Evolutionary conservation across 2,329 filamentous ascomycete species (phyloP), one percentile per base, ranked within the genome.

Genomic region (Penicillium sp.): DNA sequence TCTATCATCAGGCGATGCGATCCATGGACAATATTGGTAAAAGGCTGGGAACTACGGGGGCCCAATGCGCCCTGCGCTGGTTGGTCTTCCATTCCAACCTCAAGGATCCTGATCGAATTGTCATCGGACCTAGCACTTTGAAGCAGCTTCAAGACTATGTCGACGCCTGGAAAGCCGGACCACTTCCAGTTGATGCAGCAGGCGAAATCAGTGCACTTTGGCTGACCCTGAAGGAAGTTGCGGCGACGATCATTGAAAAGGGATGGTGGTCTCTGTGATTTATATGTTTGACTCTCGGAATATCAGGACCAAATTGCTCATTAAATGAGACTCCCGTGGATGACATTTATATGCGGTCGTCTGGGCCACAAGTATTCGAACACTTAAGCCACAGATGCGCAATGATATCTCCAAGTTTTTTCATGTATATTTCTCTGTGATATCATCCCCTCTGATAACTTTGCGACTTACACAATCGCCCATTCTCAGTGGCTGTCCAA

Each of bases 191-290:
- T 4, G 5, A 35, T 1, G 43, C 30, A 19, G 44, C 26, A 26
- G 19, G 1, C 1, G 33, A 19, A 5, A 33, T 53, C 12, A 35
- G 12, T 22, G 8, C 26, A 6, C 50, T 49, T 28, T 53, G 44
- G 31, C 14, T 19, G 1, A 2, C 10, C 4, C 16, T 53, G 14
- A 38, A 48, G 19, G 28, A 7, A 9, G 10, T 33, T 31, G 28
- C 44, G 0, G 43, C 43, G 2, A 40, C 50, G 1, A 53, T 53
- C 16, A 41, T 53, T n/a, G 44, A 53, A 16, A 49, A 33, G 22
- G 50, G 50, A 35, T 53, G 50, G 50, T 53, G 50, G 50, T 38
- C 43, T 12, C 36, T 53, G 26, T 53, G 36, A 53, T n/a, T 3
- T n/a, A n/a, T n/a, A 16, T 25, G 43, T 12, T 33, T 6, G 11